Conservation (phyloP, 345 rosid genomes). For the Eucalyptus erythrocorys region DNA sequence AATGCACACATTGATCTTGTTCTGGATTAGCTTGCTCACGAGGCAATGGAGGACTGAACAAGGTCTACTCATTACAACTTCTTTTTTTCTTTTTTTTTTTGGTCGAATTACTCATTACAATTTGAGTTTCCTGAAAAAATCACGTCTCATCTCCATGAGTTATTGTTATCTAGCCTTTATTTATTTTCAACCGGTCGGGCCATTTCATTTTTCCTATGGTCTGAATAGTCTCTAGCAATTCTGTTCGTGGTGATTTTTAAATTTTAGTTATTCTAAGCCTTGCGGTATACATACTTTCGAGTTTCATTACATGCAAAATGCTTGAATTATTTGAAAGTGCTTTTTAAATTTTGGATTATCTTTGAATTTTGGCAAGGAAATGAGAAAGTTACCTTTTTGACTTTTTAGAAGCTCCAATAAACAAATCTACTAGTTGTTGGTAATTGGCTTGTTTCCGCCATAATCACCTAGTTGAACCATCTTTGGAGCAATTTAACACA, state of each 20-base stretch:
- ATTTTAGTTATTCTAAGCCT: neutral
- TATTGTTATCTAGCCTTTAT: neutral
- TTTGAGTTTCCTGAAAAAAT: neutral
- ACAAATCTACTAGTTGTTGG: too few species aligned
- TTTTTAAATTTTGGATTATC: neutral
- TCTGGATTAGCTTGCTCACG: neutral
- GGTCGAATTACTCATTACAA: neutral
- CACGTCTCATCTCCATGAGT: neutral
- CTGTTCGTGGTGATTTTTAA: neutral
- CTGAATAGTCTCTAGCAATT: neutral
- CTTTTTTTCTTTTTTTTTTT: too few species aligned
- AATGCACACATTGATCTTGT: neutral
- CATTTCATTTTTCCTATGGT: neutral
- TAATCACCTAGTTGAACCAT: too few species aligned
- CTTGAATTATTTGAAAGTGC: too few species aligned
- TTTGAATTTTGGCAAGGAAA: neutral
- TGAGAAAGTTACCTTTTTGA: too few species aligned
- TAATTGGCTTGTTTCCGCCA: too few species aligned
- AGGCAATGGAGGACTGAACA: neutral
- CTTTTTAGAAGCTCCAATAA: too few species aligned
- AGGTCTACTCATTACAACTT: neutral
- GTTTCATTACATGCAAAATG: too few species aligned
- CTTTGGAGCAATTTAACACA: neutral
- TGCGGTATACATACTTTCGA: neutral
- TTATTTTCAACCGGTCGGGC: neutral